A percentile compares a stretch with the other conserved stretches of the same genome.
Evolutionary conservation across 116 monocot genomes (phyloP).

Genomic region (Zostera marina): DNA sequence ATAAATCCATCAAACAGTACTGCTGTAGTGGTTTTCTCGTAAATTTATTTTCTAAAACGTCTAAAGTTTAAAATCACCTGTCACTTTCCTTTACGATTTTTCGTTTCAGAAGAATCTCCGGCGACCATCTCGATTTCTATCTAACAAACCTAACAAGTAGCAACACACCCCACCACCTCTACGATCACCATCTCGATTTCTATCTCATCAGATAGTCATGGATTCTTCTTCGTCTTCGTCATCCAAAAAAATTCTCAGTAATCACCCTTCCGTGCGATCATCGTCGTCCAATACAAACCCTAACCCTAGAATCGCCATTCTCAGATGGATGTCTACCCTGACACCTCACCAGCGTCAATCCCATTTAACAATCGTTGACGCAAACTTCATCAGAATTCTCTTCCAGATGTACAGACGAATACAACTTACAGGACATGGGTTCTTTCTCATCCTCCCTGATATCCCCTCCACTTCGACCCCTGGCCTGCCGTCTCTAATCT

Average conservation of each 20-base stretch:
- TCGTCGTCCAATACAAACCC: slow-evolving; percentile 12
- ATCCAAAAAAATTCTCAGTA: slow-evolving; percentile 28
- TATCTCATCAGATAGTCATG: background rate
- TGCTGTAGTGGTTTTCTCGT: no score
- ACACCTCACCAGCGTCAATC: slow-evolving; percentile 34
- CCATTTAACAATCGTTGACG: slow-evolving; percentile 42
- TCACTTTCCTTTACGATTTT: no score
- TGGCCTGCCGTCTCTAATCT: slow-evolving; percentile 43
- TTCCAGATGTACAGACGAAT: slow-evolving; percentile 47
- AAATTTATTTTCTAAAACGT: no score
- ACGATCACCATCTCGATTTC: no score
- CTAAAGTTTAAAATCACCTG: no score
- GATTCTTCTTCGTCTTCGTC: background rate
- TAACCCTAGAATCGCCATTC: slow-evolving; percentile 33
- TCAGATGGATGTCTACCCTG: slow-evolving; percentile 72
- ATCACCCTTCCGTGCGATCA: slow-evolving; percentile 43
- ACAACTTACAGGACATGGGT: slow-evolving; percentile 23
- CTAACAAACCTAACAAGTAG: no score
- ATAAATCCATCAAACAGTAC: no score
- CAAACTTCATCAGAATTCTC: slow-evolving; percentile 31
- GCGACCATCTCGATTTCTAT: no score
- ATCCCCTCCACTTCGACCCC: slow-evolving; percentile 23
- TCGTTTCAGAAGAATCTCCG: no score
- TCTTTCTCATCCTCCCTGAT: slow-evolving; percentile 80
- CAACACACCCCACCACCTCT: no score